phyloP scores from a whole-genome alignment of 257 asterid species.

The Gentiana straminea region DNA sequence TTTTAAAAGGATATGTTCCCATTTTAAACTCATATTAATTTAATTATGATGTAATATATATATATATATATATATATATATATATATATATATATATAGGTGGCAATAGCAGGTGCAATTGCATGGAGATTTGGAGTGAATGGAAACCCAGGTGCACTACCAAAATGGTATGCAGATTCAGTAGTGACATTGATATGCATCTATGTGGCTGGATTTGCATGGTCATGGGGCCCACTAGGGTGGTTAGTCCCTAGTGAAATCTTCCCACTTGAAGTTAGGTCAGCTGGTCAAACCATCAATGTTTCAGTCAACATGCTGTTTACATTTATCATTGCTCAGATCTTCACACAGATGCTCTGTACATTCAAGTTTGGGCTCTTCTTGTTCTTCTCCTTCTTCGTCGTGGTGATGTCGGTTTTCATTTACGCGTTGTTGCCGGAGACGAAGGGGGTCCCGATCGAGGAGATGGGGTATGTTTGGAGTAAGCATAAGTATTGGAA shows the following conservation, averaged over 20 bases:
- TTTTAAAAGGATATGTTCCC: neutral
- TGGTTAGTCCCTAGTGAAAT: slow-evolving; percentile 82
- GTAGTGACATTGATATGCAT: slow-evolving; percentile 58
- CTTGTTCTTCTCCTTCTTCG: slow-evolving; percentile 45
- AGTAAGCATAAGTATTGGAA: slow-evolving; percentile 57
- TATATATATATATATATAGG: slow-evolving; percentile 15
- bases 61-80: slow-evolving; percentile 4
- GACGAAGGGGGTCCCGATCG: slow-evolving; percentile 59
- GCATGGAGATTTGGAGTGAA: slow-evolving; percentile 48
- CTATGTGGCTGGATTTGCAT: slow-evolving; percentile 61
- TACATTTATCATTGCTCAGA: slow-evolving; percentile 50
- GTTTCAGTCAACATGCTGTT: slow-evolving; percentile 59
- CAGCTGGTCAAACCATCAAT: slow-evolving; percentile 63
- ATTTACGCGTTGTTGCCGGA: slow-evolving; percentile 48
- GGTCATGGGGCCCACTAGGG: slow-evolving; percentile 92
- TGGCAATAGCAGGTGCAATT: slow-evolving; percentile 29
- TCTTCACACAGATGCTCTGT: slow-evolving; percentile 50
- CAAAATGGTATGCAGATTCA: slow-evolving; percentile 41
- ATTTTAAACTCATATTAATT: no score
- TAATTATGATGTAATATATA: no score
- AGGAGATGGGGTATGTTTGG: slow-evolving; percentile 65
- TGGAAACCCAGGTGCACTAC: slow-evolving; percentile 39
- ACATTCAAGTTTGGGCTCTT: slow-evolving; percentile 51
- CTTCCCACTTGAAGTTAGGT: slow-evolving; percentile 63
- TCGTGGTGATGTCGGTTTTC: slow-evolving; percentile 39